Base-by-base conservation (phyloP, 2,329 filamentous ascomycete genomes). In the Fusarium chuoi region DNA sequence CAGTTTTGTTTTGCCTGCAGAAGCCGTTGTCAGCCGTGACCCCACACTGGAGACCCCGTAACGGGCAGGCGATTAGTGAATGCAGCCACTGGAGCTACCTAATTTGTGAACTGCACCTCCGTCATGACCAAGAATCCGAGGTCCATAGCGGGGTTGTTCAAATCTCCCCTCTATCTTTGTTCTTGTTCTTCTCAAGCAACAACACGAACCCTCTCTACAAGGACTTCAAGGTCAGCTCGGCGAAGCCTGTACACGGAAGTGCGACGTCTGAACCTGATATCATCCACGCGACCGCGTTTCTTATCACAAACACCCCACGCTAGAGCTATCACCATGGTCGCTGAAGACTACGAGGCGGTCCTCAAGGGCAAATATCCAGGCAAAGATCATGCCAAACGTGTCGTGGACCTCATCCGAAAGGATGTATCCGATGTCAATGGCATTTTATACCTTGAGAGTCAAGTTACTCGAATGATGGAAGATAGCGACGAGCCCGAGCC, bases 361-460 rank as follows among this genome's bases (percentile, higher is more conserved):
- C 84, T 92, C 69, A 84, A 86, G 84, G 88, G 87, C 73, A 92
- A 92, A 79, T 92, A 92, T 82, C 96, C 96, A 30, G 96, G 93
- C 78, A 98, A 98, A 85, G 87, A 89, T 35, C 96, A 99, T 83
- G 94, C 93, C 68, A 89, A 89, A 77, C 91, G 92, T 70, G 95
- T 98, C n/a, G 93, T 92, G 65, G 90, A 94, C 68, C 92, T 92
- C 81, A 91, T 98, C 73, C 88, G 89, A 62, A 85, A 89, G 69
- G 90, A 93, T 80, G 85, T 91, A 45, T 90, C 92, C 38, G 87
- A 89, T 72, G 87, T 87, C 64, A 80, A 78, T 38, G 95, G 95
- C 54, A 87, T 96, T 24, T 88, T 99, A 65, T 99, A 98, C 81
- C 87, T 98, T 51, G 96, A 98, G 85, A 93, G 92, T 61, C 93